Evolutionary conservation across 176 grass and related monocot species (phyloP), one percentile per base, ranked within the genome.

Genomic region (Zoysia pacifica): DNA sequence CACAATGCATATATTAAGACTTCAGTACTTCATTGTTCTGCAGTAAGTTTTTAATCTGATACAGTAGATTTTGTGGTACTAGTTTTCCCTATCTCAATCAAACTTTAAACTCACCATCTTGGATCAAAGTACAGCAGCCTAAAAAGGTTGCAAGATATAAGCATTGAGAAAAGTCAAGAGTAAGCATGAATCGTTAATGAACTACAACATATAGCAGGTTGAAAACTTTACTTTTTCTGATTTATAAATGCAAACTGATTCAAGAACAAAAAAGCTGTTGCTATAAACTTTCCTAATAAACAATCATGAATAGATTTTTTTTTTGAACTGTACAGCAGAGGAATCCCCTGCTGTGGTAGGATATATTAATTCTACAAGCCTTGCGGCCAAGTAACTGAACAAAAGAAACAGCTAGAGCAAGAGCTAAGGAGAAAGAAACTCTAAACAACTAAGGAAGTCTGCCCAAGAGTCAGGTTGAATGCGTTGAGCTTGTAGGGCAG

Each of bases 161-260:
- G 1, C 12, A 67, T 5, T 49, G 66, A 58, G 75, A 5, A 68
- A 16, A 36, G 14, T 83, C 45, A 77, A 62, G 18, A 40, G 65
- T 11, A 28, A 28, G 12, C 48, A 50, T 8, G 13, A 14, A 54
- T 63, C 7, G 11, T 77, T 35, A 49, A 38, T 13, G 12, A 64
- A 40, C 6, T n/a, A 64, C 53, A 75, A 85, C 46, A 47, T 50
- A 80, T 11, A 81, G 47, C 52, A 75, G 62, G 66, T 12, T 77
- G 12, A 55, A 54, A 39, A n/a, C 54, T 58, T 19, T 19, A 10
- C 36, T 74, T 76, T 0, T 39, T 78, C 37, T 72, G 40, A 16
- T 39, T 70, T 64, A 76, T 65, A 35, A 72, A 41, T 73, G 7
- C 13, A 61, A 18, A 37, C 66, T 82, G 11, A 54, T 64, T 72